Conservation (phyloP, 805 yeast species). For the Sungouiella thailandica region DNA sequence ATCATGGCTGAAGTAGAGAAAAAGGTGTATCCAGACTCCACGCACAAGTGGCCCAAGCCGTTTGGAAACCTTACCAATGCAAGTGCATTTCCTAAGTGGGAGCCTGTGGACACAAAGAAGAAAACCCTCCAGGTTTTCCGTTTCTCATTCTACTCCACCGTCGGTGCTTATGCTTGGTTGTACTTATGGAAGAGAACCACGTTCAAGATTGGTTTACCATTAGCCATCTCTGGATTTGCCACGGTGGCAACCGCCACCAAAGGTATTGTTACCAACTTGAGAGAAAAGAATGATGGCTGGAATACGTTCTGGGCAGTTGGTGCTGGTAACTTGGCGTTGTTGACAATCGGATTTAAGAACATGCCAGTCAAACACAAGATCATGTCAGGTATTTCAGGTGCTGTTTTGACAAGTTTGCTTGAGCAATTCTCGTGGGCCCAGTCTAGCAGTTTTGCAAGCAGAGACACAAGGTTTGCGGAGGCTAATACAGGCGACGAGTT, state of each 20-base stretch:
- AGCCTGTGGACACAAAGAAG: slow-evolving; percentile 52
- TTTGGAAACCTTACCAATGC: slow-evolving; percentile 35
- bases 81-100: slow-evolving; percentile 42
- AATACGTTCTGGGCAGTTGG: slow-evolving; percentile 64
- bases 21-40: slow-evolving; percentile 29
- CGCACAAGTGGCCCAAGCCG: slow-evolving; percentile 38
- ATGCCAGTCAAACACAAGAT: slow-evolving; percentile 40
- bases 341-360: slow-evolving; percentile 39
- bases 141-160: slow-evolving; percentile 43
- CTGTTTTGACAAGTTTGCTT: slow-evolving; percentile 30
- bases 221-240: slow-evolving; percentile 39
- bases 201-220: slow-evolving; percentile 36
- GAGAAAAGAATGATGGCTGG: slow-evolving; percentile 59
- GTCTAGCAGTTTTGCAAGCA: slow-evolving; percentile 34
- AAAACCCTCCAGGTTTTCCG: slow-evolving; percentile 44
- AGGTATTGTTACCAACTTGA: slow-evolving; percentile 50
- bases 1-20: slow-evolving; percentile 19
- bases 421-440: slow-evolving; percentile 40
- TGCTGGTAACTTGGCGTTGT: slow-evolving; percentile 41
- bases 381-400: slow-evolving; percentile 37
- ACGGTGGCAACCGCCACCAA: slow-evolving; percentile 48
- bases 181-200: slow-evolving; percentile 41
- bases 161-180: slow-evolving; percentile 46
- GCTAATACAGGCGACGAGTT: slow-evolving; percentile 34
- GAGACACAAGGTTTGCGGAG: slow-evolving; percentile 32